Conservation (phyloP, 2,329 filamentous ascomycete genomes). For the Chalara sp. region DNA sequence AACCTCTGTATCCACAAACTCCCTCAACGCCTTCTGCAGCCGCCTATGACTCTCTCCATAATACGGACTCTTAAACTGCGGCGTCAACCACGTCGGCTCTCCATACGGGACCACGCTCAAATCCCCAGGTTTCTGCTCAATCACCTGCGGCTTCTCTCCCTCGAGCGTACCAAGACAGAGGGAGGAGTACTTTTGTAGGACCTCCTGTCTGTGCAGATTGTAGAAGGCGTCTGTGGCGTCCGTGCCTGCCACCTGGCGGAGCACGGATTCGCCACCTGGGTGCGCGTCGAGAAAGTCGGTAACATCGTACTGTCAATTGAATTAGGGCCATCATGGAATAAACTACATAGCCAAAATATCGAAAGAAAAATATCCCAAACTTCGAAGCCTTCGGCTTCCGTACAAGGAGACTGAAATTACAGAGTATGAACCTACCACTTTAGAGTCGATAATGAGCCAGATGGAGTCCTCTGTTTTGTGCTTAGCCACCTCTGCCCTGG, state of each 20-base stretch:
- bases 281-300: constrained; percentile 81
- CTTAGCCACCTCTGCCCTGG: constrained; percentile 62
- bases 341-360: no score
- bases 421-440: constrained; percentile 38
- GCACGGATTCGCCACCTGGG: constrained; percentile 69
- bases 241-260: constrained; percentile 72
- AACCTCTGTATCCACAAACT: constrained; percentile 67
- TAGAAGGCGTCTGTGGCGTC: constrained; percentile 83
- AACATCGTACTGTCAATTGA: constrained; percentile 55
- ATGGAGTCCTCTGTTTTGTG: constrained; percentile 62
- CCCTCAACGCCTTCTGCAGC: constrained; percentile 62
- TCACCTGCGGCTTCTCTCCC: constrained; percentile 68
- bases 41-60: constrained; percentile 68
- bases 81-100: constrained; percentile 76
- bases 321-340: no score
- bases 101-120: constrained; percentile 75
- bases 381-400: no score
- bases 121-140: constrained; percentile 63
- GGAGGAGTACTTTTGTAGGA: constrained; percentile 71
- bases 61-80: constrained; percentile 72
- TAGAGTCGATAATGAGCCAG: constrained; percentile 84
- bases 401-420: no score
- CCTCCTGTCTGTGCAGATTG: constrained; percentile 86
- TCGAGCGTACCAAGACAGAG: constrained; percentile 70
- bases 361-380: no score